Evolutionary conservation across 306 rosid genomes (phyloP).

Genomic region (Medicago truncatula): MtrunA17r5.0-ANR NC_053043.1:38534001-38534500

Average conservation of each 20-base stretch:
- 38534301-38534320: too few species aligned
- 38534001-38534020: slow-evolving; percentile 37
- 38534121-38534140: slow-evolving; percentile 20
- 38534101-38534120: background rate
- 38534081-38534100: slow-evolving; percentile 7
- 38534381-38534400: too few species aligned
- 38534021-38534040: slow-evolving; percentile 43
- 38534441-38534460: too few species aligned
- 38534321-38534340: too few species aligned
- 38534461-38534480: background rate
- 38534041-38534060: slow-evolving; percentile 40
- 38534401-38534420: too few species aligned
- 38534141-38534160: slow-evolving; percentile 42
- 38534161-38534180: slow-evolving; percentile 9
- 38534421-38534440: too few species aligned
- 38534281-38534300: background rate
- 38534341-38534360: too few species aligned
- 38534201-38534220: background rate
- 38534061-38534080: slow-evolving; percentile 5
- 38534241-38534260: background rate
- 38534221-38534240: slow-evolving; percentile 24
- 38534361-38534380: too few species aligned
- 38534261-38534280: slow-evolving; percentile 28
- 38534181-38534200: background rate
- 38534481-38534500: slow-evolving; percentile 21